phyloP scores from a whole-genome alignment of 2,329 filamentous ascomycete genomes.

The Penicillium sp. region DNA sequence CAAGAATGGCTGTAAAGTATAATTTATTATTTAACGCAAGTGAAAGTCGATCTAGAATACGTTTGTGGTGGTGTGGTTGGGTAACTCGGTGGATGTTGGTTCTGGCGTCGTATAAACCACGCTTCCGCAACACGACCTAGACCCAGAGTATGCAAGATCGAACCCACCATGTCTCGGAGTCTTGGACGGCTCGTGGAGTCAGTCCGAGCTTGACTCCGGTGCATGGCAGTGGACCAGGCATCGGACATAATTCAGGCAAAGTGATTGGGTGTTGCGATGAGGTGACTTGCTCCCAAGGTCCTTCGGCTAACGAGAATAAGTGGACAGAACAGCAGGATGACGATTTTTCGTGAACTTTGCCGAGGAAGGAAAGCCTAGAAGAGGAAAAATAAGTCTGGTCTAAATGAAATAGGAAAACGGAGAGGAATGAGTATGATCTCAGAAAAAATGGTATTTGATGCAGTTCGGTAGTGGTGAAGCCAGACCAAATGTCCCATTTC shows the following conservation, averaged over 20 bases:
- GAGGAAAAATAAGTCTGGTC: not conserved
- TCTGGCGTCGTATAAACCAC: not conserved
- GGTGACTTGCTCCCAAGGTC: slow-evolving; percentile 22
- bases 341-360: not conserved
- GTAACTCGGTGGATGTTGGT: not conserved
- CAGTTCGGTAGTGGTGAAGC: not conserved
- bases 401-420: not conserved
- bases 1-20: not conserved
- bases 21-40: not conserved
- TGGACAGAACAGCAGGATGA: slow-evolving; percentile 2
- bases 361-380: not conserved
- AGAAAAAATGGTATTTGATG: not conserved
- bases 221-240: slow-evolving; percentile 1
- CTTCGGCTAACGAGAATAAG: slow-evolving; percentile 11
- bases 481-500: not conserved
- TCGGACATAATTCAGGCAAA: not conserved
- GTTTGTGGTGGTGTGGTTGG: not conserved
- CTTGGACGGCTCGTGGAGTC: not conserved
- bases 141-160: not conserved
- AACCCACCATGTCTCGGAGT: not conserved
- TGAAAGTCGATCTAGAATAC: not conserved
- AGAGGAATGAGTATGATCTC: not conserved
- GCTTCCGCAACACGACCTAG: not conserved
- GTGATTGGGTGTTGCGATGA: slow-evolving; percentile 14
- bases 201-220: slow-evolving; percentile 2